Evolutionary conservation across 257 asterid species (phyloP), one percentile per base, ranked within the genome.

Genomic region (Jaltomata sinuosa): DNA sequence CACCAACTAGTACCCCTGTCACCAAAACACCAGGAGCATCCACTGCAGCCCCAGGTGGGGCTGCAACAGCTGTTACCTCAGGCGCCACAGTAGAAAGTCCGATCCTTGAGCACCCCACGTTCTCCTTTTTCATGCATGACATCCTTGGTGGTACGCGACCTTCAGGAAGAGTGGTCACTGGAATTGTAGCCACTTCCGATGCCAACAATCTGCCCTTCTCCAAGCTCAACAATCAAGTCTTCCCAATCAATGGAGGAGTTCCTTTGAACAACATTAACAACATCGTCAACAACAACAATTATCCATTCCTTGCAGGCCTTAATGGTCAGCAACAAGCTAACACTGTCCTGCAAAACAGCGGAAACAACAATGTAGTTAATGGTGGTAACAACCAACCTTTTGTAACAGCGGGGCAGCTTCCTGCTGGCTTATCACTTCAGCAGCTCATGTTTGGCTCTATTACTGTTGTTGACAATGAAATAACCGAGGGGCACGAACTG

Each of bases 391-490:
- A 83, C 91, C 94, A 91, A 72, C 92, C 99, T 10, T 96, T 94
- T 53, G 98, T 94, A 61, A 89, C 99, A 0, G 94, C 94, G 0
- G 99, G 98, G 2, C 94, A 93, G 52, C 98, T 94, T 54, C 98
- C 98, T 0, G 84, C 89, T 0, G 97, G 96, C 25, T 72, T 96
- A 52, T 94, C 94, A 9, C 90, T 94, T 65, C 98, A 96, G 80
- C 94, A 96, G 83, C 97, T 96, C 85, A 93, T 90, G 94, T 96
- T 96, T 82, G 99, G 98, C 5, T 94, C 99, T 0, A 88, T 92
- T 9, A 96, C 98, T 1, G 98, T 94, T 61, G 99, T 94, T 0
- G 98, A 96, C 86, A 93, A 93, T 32, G 93, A 95, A 89, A 74
- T 95, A 32, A 96, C 98, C 5, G 97, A 89, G 83, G 99, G 97